Conservation (phyloP, 2,329 filamentous ascomycete genomes). For the Verticillium dahliae region DNA sequence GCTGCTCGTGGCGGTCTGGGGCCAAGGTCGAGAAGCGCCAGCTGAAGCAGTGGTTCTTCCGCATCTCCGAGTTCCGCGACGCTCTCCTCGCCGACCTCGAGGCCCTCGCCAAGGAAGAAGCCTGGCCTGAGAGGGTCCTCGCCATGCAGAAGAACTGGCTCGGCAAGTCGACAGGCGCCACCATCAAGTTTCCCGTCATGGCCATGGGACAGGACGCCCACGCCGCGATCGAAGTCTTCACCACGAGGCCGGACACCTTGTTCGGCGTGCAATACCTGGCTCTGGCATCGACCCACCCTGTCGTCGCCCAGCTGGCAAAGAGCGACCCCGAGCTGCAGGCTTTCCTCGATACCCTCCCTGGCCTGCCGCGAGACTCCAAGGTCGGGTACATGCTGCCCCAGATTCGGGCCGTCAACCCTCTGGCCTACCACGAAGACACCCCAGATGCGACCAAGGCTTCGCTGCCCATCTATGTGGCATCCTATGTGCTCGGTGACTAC, state of each 20-base stretch:
- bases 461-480: conserved; percentile 72
- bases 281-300: conserved; percentile 64
- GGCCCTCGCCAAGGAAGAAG: conserved; percentile 50
- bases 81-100: conserved; percentile 66
- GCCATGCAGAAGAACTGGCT: conserved; percentile 86
- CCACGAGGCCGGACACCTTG: conserved; percentile 80
- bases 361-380: conserved; percentile 48
- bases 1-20: conserved; percentile 80
- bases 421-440: conserved; percentile 47
- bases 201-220: conserved; percentile 30
- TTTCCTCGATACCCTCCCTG: conserved; percentile 60
- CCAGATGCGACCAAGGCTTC: conserved; percentile 46
- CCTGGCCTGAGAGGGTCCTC: conserved; percentile 78
- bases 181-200: conserved; percentile 62
- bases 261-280: conserved; percentile 82
- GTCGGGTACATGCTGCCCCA: conserved; percentile 62
- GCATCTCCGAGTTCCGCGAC: conserved; percentile 73
- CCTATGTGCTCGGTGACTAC: conserved; percentile 80
- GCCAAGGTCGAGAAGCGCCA: conserved; percentile 74
- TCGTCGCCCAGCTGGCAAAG: conserved; percentile 56
- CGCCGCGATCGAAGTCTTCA: conserved; percentile 65
- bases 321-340: conserved; percentile 54
- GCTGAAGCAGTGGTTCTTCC: conserved; percentile 85
- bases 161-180: conserved; percentile 68
- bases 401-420: conserved; percentile 58